Percentiles rank a stretch among this genome's conserved stretches.
Conservation (phyloP, 495 filamentous ascomycete species). For the Podospora conica region DNA sequence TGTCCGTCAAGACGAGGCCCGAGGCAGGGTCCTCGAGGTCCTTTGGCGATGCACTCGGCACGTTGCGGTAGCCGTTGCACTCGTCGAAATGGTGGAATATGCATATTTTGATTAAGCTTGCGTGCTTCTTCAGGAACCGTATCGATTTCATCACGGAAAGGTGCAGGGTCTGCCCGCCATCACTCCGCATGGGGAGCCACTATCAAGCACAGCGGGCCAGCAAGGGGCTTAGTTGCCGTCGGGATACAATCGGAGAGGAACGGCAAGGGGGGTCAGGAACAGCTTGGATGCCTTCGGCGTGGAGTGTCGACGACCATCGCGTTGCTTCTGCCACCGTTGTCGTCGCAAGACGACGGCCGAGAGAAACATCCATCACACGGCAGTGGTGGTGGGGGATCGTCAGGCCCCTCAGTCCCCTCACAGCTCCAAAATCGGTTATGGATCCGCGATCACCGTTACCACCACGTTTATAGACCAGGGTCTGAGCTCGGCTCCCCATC, state of each 20-base stretch:
- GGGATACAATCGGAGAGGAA: background rate
- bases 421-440: constrained; percentile 26
- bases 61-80: background rate
- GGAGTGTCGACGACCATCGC: background rate
- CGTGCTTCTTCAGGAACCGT: constrained; percentile 8
- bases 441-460: constrained; percentile 20
- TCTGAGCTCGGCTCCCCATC: constrained; percentile 6
- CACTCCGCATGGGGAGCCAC: background rate
- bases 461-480: constrained; percentile 16
- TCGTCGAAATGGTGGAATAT: background rate
- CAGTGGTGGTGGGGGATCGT: constrained; percentile 22
- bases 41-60: constrained; percentile 4
- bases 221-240: background rate
- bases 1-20: background rate
- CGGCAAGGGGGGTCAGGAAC: background rate
- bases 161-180: background rate
- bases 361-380: background rate
- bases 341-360: background rate
- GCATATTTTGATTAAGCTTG: constrained; percentile 12
- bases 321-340: constrained; percentile 12
- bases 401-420: constrained; percentile 20
- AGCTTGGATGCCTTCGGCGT: background rate
- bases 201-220: background rate
- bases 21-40: constrained; percentile 10
- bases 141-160: background rate